A percentile compares a stretch with the other conserved stretches of the same genome.
Conservation (phyloP, 371 early-diverging fungal genomes). For the Apophysomyces trapeziformis region DNA sequence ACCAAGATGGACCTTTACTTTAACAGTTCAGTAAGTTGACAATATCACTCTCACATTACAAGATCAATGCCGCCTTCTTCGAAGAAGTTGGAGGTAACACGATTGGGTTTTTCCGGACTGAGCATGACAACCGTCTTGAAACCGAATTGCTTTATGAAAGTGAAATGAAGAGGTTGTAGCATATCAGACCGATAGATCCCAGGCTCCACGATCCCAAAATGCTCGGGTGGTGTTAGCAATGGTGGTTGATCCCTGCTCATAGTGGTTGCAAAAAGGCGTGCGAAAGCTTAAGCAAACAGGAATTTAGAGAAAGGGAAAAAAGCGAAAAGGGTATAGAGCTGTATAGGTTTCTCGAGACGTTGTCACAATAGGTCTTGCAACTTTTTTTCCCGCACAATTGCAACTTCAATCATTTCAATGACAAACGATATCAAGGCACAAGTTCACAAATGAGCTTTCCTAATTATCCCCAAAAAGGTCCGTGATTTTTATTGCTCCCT, state of each 20-base stretch:
- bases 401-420: neutral
- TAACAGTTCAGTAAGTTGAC: constrained; percentile 17
- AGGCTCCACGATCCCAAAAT: constrained; percentile 90
- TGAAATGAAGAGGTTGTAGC: constrained; percentile 73
- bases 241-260: constrained; percentile 15
- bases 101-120: constrained; percentile 84
- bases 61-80: constrained; percentile 80
- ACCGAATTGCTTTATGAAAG: constrained; percentile 78
- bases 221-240: constrained; percentile 78
- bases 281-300: no score
- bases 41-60: constrained; percentile 46
- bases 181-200: constrained; percentile 86
- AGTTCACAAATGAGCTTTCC: no score
- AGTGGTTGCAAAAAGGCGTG: neutral
- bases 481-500: neutral
- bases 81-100: constrained; percentile 76
- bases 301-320: no score
- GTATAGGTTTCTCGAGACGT: no score
- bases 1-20: constrained; percentile 67
- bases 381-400: no score
- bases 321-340: no score
- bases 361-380: no score
- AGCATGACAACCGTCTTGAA: constrained; percentile 84
- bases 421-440: neutral
- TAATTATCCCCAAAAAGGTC: no score